phyloP scores from a whole-genome alignment of 2,329 filamentous ascomycete species.

The Diaporthe vaccinii region DNA sequence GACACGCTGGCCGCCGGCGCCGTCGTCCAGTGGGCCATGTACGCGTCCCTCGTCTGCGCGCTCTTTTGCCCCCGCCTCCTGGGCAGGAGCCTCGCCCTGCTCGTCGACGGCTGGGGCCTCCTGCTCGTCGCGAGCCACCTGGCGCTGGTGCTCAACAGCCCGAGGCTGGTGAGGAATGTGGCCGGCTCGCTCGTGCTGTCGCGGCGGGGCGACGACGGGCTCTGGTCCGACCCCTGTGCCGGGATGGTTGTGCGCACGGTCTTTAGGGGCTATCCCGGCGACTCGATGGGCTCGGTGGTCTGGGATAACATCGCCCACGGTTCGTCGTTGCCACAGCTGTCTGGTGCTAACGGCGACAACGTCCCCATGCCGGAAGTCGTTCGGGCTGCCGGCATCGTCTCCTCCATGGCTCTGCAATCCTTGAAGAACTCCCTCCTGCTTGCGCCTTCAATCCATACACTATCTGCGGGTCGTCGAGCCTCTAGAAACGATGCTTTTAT shows the following conservation, averaged over 20 bases:
- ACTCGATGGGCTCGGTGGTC: neutral
- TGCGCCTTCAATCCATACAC: neutral
- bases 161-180: constrained; percentile 50
- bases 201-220: neutral
- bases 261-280: neutral
- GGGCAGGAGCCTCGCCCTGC: neutral
- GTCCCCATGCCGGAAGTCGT: neutral
- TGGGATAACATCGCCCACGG: neutral
- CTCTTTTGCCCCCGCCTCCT: constrained; percentile 11
- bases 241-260: neutral
- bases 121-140: neutral
- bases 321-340: neutral
- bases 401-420: neutral
- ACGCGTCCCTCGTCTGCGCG: neutral
- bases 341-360: neutral
- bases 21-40: neutral
- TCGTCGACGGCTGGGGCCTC: neutral
- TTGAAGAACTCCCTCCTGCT: neutral
- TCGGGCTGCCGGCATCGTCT: neutral
- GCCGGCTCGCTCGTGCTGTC: neutral
- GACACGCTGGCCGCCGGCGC: neutral
- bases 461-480: neutral
- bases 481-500: neutral
- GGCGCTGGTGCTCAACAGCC: constrained; percentile 48
- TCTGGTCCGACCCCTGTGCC: neutral